Evolutionary conservation across 768 basidiomycete species (phyloP).

Genomic region (Termitomyces sp.): DNA sequence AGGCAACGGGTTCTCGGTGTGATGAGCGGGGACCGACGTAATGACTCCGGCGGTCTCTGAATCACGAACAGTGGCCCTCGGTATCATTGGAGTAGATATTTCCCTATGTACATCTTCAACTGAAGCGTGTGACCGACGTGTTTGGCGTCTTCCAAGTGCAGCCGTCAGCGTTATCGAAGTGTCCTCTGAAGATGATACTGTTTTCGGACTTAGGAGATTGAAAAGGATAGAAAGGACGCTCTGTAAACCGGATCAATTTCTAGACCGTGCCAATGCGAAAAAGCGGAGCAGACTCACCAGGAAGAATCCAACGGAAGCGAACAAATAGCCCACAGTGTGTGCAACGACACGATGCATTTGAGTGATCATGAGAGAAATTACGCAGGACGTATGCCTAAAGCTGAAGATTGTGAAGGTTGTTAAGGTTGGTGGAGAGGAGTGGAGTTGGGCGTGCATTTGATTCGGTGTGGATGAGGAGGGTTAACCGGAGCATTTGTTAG

Average conservation of each 20-base stretch:
- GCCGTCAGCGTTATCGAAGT: neutral
- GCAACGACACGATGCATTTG: conserved; percentile 19
- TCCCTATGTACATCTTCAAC: neutral
- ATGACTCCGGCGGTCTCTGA: neutral
- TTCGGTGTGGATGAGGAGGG: neutral
- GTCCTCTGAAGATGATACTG: neutral
- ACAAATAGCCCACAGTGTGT: conserved; percentile 26
- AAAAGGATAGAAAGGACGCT: conserved; percentile 28
- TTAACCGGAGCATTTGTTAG: neutral
- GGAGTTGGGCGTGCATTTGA: conserved; percentile 1
- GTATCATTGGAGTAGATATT: neutral
- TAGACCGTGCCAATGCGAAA: neutral
- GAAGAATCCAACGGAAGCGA: conserved; percentile 27
- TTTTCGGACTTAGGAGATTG: conserved; percentile 2
- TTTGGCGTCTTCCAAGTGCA: neutral
- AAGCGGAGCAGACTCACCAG: conserved; percentile 22
- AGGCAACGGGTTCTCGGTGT: neutral
- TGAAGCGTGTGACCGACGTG: neutral
- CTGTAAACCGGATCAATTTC: conserved; percentile 15
- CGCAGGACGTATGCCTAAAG: neutral
- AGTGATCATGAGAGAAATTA: conserved; percentile 2
- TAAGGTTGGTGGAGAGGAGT: neutral
- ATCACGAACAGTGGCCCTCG: neutral
- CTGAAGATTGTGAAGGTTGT: neutral
- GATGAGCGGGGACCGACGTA: neutral